Evolutionary conservation across 768 basidiomycete genomes (phyloP), one percentile per base, ranked within the genome.

Genomic region (Tulasnella calospora): DNA sequence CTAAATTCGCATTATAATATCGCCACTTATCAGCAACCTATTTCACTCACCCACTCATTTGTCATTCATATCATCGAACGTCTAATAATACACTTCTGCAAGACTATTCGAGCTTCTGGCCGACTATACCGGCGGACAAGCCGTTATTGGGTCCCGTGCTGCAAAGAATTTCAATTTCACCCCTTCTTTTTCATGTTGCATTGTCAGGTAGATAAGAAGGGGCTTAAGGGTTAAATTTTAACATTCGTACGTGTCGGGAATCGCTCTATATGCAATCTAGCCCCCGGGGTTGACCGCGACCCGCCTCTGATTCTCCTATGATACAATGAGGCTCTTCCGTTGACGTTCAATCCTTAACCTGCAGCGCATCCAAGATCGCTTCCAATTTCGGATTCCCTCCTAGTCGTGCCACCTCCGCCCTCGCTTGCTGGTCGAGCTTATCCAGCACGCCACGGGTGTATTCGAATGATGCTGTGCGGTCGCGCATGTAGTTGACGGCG

Each of bases 401-500:
- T 15, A 98, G 84, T 76, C 90, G 85, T 30, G 81, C 82, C 21
- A 98, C 89, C 84, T 98, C 95, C 0, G 84, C 86, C 5, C 88
- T 83, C 0, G 91, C 90, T 83, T 95, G 93, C 15, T 81, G 82
- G 80, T 94, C 92, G 21, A 99, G 86, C 3, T 85, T 88, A 7
- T 83, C 81, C 55, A 98, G 84, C 1, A 97, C 94, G 0, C 85
- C 84, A 9, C 90, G 85, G 0, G 95, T 97, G 83, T 99, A 99
- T 0, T 90, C 92, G 81, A 99, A 98, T 0, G 95, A 96, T 70
- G 89, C 88, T 0, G 96, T 98, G 41, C 88, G 88, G 33, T 90
- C 85, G 70, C 87, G 87, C 81, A 99, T 89, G 83, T 96, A 96
- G 23, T 88, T 84, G 76, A 99, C 94, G 1, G 91, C 89, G 83